phyloP scores from a whole-genome alignment of 2,329 filamentous ascomycete genomes.

The Talaromyces islandicus region DNA sequence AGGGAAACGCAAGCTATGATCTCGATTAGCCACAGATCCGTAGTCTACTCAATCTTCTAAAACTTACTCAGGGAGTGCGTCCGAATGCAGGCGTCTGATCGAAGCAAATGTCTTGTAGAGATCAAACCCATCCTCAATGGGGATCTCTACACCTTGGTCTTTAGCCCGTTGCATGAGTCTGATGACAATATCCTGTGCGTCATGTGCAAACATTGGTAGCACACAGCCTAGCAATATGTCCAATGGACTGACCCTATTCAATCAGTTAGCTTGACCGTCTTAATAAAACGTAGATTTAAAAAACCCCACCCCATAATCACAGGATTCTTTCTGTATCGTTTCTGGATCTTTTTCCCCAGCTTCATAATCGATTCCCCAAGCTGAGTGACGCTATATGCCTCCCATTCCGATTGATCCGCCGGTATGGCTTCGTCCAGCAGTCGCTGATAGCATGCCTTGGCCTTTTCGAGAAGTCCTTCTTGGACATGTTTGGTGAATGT shows the following conservation, averaged over 20 bases:
- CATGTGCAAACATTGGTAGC: conserved; percentile 83
- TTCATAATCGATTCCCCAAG: conserved; percentile 81
- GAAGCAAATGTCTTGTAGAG: conserved; percentile 84
- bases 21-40: conserved; percentile 7
- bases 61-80: conserved; percentile 59
- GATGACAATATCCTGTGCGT: conserved; percentile 77
- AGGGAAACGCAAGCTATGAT: conserved; percentile 58
- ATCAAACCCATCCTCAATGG: conserved; percentile 88
- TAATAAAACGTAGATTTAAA: neutral
- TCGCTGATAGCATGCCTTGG: conserved; percentile 70
- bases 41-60: neutral
- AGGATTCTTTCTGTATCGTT: conserved; percentile 82
- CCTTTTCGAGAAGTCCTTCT: conserved; percentile 67
- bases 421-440: conserved; percentile 77
- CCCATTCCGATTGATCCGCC: conserved; percentile 73
- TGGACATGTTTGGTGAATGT: conserved; percentile 67
- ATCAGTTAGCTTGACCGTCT: conserved; percentile 15
- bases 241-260: conserved; percentile 49
- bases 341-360: conserved; percentile 81
- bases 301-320: conserved; percentile 66
- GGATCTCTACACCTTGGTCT: conserved; percentile 66
- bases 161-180: conserved; percentile 71
- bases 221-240: conserved; percentile 74
- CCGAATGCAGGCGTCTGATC: conserved; percentile 72
- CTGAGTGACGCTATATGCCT: conserved; percentile 84